Percentiles rank a stretch among this genome's conserved stretches.
Evolutionary conservation across 2,329 filamentous ascomycete species (phyloP).

Genomic region (Berkeleyomyces basicola): DNA sequence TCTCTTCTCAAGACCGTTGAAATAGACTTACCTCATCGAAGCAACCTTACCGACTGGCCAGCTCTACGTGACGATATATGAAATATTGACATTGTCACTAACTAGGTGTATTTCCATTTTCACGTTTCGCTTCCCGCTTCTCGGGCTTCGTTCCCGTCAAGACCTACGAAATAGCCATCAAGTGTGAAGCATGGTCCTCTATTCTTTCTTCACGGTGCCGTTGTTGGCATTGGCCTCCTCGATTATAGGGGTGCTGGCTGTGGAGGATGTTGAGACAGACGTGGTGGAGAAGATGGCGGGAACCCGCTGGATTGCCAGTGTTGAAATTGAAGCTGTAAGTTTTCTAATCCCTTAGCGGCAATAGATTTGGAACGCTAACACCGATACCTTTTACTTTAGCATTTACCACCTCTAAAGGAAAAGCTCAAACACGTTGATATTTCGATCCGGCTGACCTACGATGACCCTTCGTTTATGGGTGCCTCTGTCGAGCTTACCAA

Average conservation of each 20-base stretch:
- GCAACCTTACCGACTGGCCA: background rate
- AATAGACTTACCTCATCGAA: background rate
- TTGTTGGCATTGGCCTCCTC: constrained; percentile 22
- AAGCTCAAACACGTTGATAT: constrained; percentile 24
- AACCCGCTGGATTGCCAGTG: constrained; percentile 29
- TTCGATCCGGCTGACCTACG: constrained; percentile 30
- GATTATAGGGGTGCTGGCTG: constrained; percentile 16
- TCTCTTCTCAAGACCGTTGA: background rate
- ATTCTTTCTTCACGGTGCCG: constrained; percentile 21
- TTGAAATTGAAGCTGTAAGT: constrained; percentile 36
- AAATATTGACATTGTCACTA: too few relatives aligned
- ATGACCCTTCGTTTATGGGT: constrained; percentile 37
- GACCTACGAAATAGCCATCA: background rate
- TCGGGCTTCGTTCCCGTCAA: background rate
- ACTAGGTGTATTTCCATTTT: too few relatives aligned
- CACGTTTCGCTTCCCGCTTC: too few relatives aligned
- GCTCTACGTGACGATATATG: background rate
- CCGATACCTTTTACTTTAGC: constrained; percentile 19
- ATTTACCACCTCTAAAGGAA: constrained; percentile 25
- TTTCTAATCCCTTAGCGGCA: background rate
- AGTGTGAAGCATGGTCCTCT: constrained; percentile 22
- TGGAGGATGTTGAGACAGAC: background rate
- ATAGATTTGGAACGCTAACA: background rate
- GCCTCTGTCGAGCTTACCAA: constrained; percentile 36
- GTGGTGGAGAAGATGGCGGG: too few relatives aligned